Evolutionary conservation across 306 rosid species (phyloP).

Genomic region (Rosa persica): DNA sequence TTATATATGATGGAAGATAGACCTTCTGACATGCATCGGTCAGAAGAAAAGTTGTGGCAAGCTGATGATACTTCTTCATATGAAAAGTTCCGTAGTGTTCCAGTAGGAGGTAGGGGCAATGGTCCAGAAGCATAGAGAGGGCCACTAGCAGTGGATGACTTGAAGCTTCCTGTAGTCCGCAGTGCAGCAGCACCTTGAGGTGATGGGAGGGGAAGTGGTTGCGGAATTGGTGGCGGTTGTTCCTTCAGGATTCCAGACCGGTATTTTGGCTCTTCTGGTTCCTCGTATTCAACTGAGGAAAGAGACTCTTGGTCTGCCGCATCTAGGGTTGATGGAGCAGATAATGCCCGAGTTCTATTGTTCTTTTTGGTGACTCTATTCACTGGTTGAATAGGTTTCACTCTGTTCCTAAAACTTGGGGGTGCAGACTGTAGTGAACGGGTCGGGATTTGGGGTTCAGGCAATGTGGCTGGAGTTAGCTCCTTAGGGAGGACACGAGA

Average conservation of each 20-base stretch:
- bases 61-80: slow-evolving; percentile 79
- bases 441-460: slow-evolving; percentile 68
- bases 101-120: slow-evolving; percentile 85
- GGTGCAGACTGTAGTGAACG: slow-evolving; percentile 93
- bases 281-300: slow-evolving; percentile 64
- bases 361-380: slow-evolving; percentile 42
- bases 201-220: slow-evolving; percentile 97
- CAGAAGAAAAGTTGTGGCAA: slow-evolving; percentile 81
- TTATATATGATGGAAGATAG: slow-evolving; percentile 79
- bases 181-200: slow-evolving; percentile 53
- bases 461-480: slow-evolving; percentile 59
- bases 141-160: slow-evolving; percentile 63
- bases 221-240: slow-evolving; percentile 62
- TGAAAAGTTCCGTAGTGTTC: slow-evolving; percentile 57
- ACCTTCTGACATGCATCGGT: slow-evolving; percentile 79
- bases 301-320: slow-evolving; percentile 83
- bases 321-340: slow-evolving; percentile 95
- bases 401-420: slow-evolving; percentile 93
- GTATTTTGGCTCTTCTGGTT: slow-evolving; percentile 65
- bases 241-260: slow-evolving; percentile 61
- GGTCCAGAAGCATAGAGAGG: slow-evolving; percentile 78
- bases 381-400: slow-evolving; percentile 68
- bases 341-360: slow-evolving; percentile 66
- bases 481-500: slow-evolving; percentile 57
- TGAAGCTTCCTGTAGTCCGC: slow-evolving; percentile 73